A percentile compares a stretch with the other conserved stretches of the same genome.
Conservation (phyloP, 495 filamentous ascomycete species). For the Niebla homalea region DNA sequence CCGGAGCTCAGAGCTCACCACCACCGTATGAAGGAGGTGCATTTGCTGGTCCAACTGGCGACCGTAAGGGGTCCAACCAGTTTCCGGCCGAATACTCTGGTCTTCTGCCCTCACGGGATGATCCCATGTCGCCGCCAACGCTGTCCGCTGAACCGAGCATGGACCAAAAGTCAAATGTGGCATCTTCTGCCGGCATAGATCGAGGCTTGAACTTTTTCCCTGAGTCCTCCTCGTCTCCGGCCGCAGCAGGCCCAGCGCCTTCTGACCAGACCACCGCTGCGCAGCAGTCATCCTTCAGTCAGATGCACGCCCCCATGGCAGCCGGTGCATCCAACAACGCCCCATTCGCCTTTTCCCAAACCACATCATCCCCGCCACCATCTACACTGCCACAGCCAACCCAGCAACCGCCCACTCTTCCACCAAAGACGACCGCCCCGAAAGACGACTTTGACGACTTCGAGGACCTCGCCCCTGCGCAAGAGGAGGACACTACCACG, state of each 20-base stretch:
- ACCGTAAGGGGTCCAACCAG: slow-evolving; percentile 26
- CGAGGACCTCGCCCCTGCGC: slow-evolving; percentile 74
- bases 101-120: slow-evolving; percentile 48
- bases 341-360: slow-evolving; percentile 13
- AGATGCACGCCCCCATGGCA: slow-evolving; percentile 14
- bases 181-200: slow-evolving; percentile 11
- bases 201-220: slow-evolving; percentile 15
- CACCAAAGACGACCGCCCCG: slow-evolving; percentile 23
- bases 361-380: background rate
- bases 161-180: background rate
- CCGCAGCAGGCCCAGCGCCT: background rate
- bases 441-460: slow-evolving; percentile 80
- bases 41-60: slow-evolving; percentile 19
- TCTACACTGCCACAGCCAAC: slow-evolving; percentile 14
- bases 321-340: slow-evolving; percentile 14
- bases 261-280: background rate
- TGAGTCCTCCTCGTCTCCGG: background rate
- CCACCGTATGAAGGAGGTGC: slow-evolving; percentile 44
- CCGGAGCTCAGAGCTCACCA: slow-evolving; percentile 49
- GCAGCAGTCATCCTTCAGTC: slow-evolving; percentile 1
- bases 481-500: slow-evolving; percentile 66
- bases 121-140: slow-evolving; percentile 40
- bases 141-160: slow-evolving; percentile 5
- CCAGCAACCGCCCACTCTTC: slow-evolving; percentile 8
- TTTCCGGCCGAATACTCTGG: slow-evolving; percentile 50